Conservation (phyloP, 2,329 filamentous ascomycete genomes). For the Septoria linicola region DNA sequence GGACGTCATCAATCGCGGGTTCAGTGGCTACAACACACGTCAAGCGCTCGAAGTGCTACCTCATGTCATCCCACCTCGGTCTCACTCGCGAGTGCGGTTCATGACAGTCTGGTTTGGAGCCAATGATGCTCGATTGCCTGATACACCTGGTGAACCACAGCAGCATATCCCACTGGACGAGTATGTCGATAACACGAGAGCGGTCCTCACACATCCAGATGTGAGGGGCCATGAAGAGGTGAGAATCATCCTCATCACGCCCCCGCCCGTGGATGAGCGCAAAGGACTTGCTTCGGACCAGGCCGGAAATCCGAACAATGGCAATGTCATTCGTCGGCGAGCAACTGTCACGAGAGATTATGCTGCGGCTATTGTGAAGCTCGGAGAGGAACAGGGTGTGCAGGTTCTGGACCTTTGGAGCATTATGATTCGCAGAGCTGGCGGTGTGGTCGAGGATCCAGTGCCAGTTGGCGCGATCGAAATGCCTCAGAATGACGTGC, state of each 20-base stretch:
- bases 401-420: constrained; percentile 77
- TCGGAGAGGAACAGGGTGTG: constrained; percentile 57
- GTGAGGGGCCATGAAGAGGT: constrained; percentile 66
- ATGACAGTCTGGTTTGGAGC: constrained; percentile 71
- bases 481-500: constrained; percentile 56
- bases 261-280: constrained; percentile 56
- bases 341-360: constrained; percentile 63
- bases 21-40: constrained; percentile 79
- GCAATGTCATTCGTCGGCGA: constrained; percentile 47
- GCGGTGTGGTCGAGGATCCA: constrained; percentile 46
- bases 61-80: constrained; percentile 67
- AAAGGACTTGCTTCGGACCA: constrained; percentile 21
- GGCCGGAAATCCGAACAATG: constrained; percentile 17
- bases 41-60: constrained; percentile 70
- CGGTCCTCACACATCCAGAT: constrained; percentile 69
- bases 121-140: constrained; percentile 77
- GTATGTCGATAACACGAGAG: constrained; percentile 70
- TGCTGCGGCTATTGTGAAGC: constrained; percentile 63
- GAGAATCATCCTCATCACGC: constrained; percentile 73
- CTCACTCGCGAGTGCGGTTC: constrained; percentile 62
- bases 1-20: constrained; percentile 85
- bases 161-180: constrained; percentile 77
- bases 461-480: constrained; percentile 53
- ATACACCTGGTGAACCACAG: constrained; percentile 53
- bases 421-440: constrained; percentile 67